phyloP scores from a whole-genome alignment of 75 land plant species.

The Picea sitchensis region DNA sequence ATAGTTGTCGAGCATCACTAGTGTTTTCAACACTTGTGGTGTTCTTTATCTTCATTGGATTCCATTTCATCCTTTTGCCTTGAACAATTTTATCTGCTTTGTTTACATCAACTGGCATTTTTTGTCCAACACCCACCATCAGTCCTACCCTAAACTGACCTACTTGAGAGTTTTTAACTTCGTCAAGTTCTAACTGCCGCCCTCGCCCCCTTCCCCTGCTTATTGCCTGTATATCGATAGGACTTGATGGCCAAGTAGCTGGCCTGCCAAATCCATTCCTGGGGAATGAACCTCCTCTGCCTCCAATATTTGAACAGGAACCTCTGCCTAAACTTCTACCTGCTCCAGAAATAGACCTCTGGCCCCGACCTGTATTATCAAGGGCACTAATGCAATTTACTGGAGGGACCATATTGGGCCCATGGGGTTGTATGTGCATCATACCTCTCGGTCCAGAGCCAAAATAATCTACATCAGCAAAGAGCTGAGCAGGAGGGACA shows the following conservation, averaged over 20 bases:
- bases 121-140: neutral
- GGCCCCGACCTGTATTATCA: conserved; percentile 13
- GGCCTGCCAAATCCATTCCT: conserved; percentile 10
- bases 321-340: conserved; percentile 16
- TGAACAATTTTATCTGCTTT: neutral
- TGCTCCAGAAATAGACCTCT: conserved; percentile 11
- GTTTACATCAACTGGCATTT: conserved; percentile 1
- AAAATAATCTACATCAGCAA: conserved; percentile 19
- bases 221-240: conserved; percentile 3
- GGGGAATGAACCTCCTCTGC: conserved; percentile 2
- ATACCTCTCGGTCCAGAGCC: conserved; percentile 15
- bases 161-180: neutral
- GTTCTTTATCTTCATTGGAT: neutral
- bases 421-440: conserved; percentile 24
- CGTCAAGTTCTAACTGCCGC: neutral
- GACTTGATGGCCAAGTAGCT: conserved; percentile 9
- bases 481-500: conserved; percentile 4
- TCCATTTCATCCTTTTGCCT: neutral
- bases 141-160: neutral
- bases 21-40: neutral
- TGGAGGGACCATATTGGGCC: conserved; percentile 18
- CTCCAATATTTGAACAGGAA: conserved; percentile 2
- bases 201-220: conserved; percentile 19
- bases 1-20: neutral
- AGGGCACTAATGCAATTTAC: conserved; percentile 13